Evolutionary conservation across 228 moss, liverwort and hornwort genomes (phyloP), one percentile per base, ranked within the genome.

Genomic region (Sphagnum magellanicum): DNA sequence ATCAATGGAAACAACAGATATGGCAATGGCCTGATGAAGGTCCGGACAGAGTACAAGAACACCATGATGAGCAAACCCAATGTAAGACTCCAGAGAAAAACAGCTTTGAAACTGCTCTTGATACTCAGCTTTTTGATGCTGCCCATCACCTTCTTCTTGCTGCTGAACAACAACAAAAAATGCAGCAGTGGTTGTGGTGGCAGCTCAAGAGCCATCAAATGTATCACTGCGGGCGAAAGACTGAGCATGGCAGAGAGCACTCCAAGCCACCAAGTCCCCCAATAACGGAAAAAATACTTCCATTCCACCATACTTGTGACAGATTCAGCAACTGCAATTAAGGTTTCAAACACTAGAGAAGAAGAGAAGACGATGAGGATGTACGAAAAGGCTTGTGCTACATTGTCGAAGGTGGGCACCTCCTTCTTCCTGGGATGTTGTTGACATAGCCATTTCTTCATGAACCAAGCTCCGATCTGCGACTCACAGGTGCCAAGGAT

Each of bases 1-100:
- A 90, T 86, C 6, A 92, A 5, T 4, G 87, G 87, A 63, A 85
- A 93, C 8, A 90, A 78, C 65, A 90, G 77, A 71, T 90, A 91
- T 6, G 87, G 89, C 46, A 87, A 74, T 5, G 91, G 89, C 59
- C 79, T 76, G 50, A 90, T 71, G 62, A 89, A 75, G 48, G 81
- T 72, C 48, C 81, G 79, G 10, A 83, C 46, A 47, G 77, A 49
- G 48, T 80, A 77, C 48, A 84, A 60, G 59, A 93, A 91, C 11
- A 92, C 77, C 5, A 90, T 15, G 7, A 70, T 10, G 10, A 85
- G 63, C 16, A 80, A n/a, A 8, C 69, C 68, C 32, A 59, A 51
- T 12, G 87, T 70, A 16, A 81, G 6, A 4, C 49, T 4, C 49
- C 77, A 75, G 14, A 87, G 16, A 1, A 46, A 12, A 4, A 85